Evolutionary conservation across 768 basidiomycete species (phyloP).

Genomic region (Lactarius deliciosus): DNA sequence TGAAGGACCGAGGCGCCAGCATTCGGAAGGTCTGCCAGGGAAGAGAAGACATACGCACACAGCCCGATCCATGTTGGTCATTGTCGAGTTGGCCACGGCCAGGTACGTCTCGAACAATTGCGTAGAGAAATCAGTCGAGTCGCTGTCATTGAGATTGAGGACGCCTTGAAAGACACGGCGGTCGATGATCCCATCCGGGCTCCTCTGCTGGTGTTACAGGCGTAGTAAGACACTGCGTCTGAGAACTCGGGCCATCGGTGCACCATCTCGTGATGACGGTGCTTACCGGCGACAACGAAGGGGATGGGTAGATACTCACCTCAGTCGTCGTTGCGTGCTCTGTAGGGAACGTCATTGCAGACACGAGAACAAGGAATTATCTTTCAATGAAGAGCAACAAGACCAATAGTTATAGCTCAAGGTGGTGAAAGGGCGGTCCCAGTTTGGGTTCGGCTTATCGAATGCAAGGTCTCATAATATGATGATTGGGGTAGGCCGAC

Average conservation of each 20-base stretch:
- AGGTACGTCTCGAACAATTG: constrained; percentile 22
- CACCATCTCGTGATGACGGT: not conserved
- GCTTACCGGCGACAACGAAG: not conserved
- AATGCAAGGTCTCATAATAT: not conserved
- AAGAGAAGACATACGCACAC: constrained; percentile 11
- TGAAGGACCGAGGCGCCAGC: not conserved
- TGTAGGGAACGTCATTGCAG: not conserved
- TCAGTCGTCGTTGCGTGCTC: not conserved
- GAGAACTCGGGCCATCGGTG: not conserved
- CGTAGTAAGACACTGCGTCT: not conserved
- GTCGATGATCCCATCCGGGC: constrained; percentile 13
- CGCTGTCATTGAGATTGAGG: constrained; percentile 14
- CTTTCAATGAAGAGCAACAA: not conserved
- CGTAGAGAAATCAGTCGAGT: constrained; percentile 24
- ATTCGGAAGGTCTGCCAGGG: not conserved
- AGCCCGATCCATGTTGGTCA: constrained; percentile 18
- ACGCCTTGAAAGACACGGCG: constrained; percentile 18
- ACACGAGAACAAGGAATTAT: not conserved
- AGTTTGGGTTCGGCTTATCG: not conserved
- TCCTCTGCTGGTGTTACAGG: no score
- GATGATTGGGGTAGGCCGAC: not conserved
- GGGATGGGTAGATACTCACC: not conserved
- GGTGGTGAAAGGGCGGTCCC: not conserved
- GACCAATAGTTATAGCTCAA: not conserved
- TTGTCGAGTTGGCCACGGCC: constrained; percentile 12